Conservation (phyloP, 768 basidiomycete genomes). For the Hypholoma fasciculare region DNA sequence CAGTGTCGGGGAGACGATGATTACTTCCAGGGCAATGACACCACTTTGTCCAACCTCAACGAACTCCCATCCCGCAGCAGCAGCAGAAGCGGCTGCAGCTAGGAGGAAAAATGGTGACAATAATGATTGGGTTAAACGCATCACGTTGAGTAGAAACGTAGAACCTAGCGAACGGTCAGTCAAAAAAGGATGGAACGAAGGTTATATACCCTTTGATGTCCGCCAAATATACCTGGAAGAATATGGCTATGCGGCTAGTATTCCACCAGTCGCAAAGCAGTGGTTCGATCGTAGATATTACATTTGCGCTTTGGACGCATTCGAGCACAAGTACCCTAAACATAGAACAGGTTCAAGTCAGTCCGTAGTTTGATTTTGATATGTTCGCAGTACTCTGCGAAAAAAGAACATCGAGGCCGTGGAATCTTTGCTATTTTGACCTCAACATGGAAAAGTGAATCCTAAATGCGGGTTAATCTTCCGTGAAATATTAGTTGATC, state of each 20-base stretch:
- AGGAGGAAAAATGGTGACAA: background rate
- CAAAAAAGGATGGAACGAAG: background rate
- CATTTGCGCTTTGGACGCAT: too few species aligned
- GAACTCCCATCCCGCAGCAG: constrained; percentile 23
- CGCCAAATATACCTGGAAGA: background rate
- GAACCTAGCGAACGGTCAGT: background rate
- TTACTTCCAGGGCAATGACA: constrained; percentile 27
- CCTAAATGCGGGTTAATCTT: background rate
- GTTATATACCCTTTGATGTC: background rate
- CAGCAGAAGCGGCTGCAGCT: background rate
- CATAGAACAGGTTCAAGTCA: background rate
- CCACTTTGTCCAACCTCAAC: constrained; percentile 29
- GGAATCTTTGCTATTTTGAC: background rate
- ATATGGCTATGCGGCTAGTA: background rate
- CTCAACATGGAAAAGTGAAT: background rate
- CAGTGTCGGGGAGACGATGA: constrained; percentile 28
- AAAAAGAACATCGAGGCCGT: background rate
- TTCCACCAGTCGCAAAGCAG: too few species aligned
- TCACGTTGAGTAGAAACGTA: background rate
- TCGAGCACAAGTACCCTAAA: too few species aligned
- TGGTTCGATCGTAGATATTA: too few species aligned
- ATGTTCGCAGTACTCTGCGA: constrained; percentile 1
- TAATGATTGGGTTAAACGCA: background rate
- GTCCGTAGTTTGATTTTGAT: background rate
- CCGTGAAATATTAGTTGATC: background rate